A percentile compares a stretch with the other conserved stretches of the same genome.
Evolutionary conservation across 176 grass and related monocot genomes (phyloP).

Genomic region (Poa pratensis): DNA sequence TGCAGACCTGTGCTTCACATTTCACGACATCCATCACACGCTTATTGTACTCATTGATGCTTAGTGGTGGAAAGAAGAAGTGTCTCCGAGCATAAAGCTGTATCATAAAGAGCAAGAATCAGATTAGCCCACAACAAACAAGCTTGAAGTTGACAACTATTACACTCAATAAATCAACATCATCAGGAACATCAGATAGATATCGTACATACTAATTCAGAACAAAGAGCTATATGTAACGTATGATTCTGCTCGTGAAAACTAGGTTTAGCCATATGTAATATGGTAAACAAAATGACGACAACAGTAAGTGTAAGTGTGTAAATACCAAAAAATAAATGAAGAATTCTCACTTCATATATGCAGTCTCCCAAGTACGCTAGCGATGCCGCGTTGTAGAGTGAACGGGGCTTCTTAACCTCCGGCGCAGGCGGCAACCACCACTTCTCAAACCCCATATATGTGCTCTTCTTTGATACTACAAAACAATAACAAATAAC

Average conservation of each 20-base stretch:
- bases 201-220: not conserved
- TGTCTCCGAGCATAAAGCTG: conserved; percentile 96
- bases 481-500: conserved; percentile 15
- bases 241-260: not conserved
- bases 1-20: conserved; percentile 87
- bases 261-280: not conserved
- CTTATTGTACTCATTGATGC: conserved; percentile 95
- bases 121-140: conserved; percentile 33
- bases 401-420: conserved; percentile 87
- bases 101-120: conserved; percentile 37
- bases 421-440: conserved; percentile 70
- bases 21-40: conserved; percentile 93
- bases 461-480: conserved; percentile 61
- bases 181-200: not conserved
- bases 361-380: conserved; percentile 99
- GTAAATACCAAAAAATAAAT: not conserved
- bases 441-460: conserved; percentile 90
- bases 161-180: not conserved
- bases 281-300: not conserved
- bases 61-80: conserved; percentile 91
- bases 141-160: conserved; percentile 29
- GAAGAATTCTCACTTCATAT: conserved; percentile 68
- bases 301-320: not conserved
- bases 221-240: not conserved
- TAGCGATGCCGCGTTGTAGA: conserved; percentile 78